Conservation (phyloP, 2,329 filamentous ascomycete genomes). For the Boeremia lycopersici region DNA sequence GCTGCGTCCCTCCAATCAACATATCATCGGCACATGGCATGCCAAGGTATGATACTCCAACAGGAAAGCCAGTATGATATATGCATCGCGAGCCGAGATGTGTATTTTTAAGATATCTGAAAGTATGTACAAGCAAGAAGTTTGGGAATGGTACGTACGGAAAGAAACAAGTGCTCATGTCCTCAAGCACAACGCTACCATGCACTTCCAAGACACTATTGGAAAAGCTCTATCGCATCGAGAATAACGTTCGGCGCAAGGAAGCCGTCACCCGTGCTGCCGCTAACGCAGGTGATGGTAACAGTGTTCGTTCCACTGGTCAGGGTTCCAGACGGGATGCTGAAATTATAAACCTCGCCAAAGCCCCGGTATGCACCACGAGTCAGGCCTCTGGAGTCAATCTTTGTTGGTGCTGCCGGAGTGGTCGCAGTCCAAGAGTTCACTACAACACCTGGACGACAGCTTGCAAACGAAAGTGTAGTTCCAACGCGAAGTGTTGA, state of each 20-base stretch:
- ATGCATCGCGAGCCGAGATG: neutral
- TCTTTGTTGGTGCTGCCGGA: constrained; percentile 64
- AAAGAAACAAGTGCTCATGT: neutral
- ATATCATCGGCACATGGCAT: neutral
- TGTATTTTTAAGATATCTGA: neutral
- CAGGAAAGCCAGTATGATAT: no score
- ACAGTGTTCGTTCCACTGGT: constrained; percentile 67
- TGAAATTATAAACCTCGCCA: constrained; percentile 68
- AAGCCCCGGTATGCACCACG: constrained; percentile 68
- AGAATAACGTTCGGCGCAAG: constrained; percentile 62
- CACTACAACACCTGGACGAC: constrained; percentile 62
- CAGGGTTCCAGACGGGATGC: constrained; percentile 65
- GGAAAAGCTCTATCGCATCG: constrained; percentile 45
- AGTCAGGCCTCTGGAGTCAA: constrained; percentile 69
- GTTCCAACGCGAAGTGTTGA: constrained; percentile 69
- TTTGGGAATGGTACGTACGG: neutral
- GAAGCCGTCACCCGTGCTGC: constrained; percentile 61
- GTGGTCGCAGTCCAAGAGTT: constrained; percentile 59
- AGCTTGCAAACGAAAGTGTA: constrained; percentile 66
- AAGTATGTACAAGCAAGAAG: neutral
- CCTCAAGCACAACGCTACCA: neutral
- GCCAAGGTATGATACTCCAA: neutral
- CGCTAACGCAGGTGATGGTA: constrained; percentile 64
- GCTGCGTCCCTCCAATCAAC: neutral
- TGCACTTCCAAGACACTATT: constrained; percentile 13